Percentiles rank a stretch among this genome's conserved stretches.
These are phyloP conservation scores for Phytophthora tentaculata DNA, from an alignment of 352 stramenopile genomes.

Conservation along the genomic window DNA sequence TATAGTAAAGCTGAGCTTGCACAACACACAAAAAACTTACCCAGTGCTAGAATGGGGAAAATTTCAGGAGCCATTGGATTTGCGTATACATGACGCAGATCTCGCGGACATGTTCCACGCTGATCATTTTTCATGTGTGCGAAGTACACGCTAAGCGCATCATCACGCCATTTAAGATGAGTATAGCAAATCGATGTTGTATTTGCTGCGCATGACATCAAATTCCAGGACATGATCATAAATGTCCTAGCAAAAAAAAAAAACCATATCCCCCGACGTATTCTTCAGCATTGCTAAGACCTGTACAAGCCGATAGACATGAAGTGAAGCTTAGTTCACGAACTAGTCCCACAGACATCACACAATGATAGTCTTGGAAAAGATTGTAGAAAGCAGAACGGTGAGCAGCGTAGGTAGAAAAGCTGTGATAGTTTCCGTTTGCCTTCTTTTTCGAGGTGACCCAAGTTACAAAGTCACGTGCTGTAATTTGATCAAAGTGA, in stretches of 20 bases:
- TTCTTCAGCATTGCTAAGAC: conserved; percentile 8
- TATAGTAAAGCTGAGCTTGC: not conserved
- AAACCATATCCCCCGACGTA: conserved; percentile 18
- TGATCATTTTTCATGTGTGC: too few relatives aligned
- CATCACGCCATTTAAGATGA: conserved; percentile 35
- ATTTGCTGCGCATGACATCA: conserved; percentile 24
- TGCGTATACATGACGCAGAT: conserved; percentile 42
- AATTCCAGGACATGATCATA: too few relatives aligned
- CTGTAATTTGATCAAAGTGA: conserved; percentile 18
- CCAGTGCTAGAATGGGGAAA: conserved; percentile 39
- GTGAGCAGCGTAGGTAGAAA: conserved; percentile 22
- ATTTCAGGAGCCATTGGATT: conserved; percentile 36
- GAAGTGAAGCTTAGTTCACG: conserved; percentile 1
- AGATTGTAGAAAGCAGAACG: conserved; percentile 19
- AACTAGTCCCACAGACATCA: not conserved
- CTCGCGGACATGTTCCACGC: conserved; percentile 12
- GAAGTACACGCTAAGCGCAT: conserved; percentile 44
- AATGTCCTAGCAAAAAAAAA: conserved; percentile 33
- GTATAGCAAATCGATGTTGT: conserved; percentile 21
- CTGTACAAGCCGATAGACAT: conserved; percentile 20
- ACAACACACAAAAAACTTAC: conserved; percentile 1
- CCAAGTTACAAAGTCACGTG: conserved; percentile 30
- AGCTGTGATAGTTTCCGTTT: conserved; percentile 12
- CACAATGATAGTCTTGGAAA: too few relatives aligned
- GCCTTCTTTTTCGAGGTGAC: conserved; percentile 20